These are phyloP conservation scores for Agaricus sinodeliciosus DNA, from an alignment of 768 basidiomycete genomes.

Conservation along the genomic window DNA sequence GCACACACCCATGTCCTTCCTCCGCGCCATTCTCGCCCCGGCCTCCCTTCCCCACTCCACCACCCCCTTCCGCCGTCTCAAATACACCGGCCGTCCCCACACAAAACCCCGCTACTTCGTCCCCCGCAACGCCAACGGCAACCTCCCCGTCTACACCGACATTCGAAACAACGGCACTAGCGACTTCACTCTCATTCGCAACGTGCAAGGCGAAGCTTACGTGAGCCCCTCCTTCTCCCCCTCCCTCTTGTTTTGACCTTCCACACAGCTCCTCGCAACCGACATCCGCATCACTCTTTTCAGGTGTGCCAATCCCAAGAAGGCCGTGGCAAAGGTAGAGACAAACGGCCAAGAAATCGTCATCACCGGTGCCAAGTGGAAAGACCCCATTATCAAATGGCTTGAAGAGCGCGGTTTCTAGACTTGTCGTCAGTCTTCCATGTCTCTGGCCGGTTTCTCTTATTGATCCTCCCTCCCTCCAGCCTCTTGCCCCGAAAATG, in stretches of 20 bases:
- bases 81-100: not conserved
- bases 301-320: constrained; percentile 28
- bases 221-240: constrained; percentile 31
- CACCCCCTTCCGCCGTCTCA: not conserved
- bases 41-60: not conserved
- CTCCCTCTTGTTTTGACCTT: constrained; percentile 11
- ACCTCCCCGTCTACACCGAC: constrained; percentile 73
- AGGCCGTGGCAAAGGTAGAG: constrained; percentile 43
- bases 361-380: constrained; percentile 61
- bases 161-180: constrained; percentile 60
- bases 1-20: constrained; percentile 4
- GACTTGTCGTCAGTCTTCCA: not conserved
- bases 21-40: constrained; percentile 13
- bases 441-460: not conserved
- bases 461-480: not conserved
- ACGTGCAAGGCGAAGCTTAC: constrained; percentile 56
- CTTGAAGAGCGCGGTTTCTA: constrained; percentile 61
- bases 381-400: constrained; percentile 54
- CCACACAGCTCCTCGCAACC: constrained; percentile 46
- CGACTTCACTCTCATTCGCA: constrained; percentile 52
- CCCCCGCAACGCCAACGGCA: constrained; percentile 58
- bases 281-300: constrained; percentile 53
- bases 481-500: no score
- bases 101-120: constrained; percentile 44
- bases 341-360: constrained; percentile 47